Conservation (phyloP, 2,329 filamentous ascomycete genomes). For the Paracoccidioides brasiliensis region DNA sequence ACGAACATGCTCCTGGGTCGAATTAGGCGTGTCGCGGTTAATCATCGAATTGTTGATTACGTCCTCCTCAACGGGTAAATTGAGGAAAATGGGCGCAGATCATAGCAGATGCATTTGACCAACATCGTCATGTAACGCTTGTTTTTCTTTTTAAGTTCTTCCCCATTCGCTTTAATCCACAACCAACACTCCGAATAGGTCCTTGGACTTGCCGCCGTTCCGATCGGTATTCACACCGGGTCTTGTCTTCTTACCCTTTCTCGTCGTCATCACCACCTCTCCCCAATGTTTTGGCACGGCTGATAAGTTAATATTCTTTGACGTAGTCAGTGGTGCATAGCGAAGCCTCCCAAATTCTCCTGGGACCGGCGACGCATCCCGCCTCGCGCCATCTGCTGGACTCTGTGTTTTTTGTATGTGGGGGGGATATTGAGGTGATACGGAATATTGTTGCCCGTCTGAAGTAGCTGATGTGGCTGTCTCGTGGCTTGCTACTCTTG, state of each 20-base stretch:
- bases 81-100: too few species aligned
- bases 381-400: conserved; percentile 5
- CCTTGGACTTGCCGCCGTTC: conserved; percentile 12
- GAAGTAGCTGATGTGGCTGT: conserved; percentile 11
- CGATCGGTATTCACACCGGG: conserved; percentile 16
- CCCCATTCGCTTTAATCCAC: conserved; percentile 14
- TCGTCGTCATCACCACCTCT: conserved; percentile 31
- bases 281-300: conserved; percentile 31
- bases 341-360: conserved; percentile 10
- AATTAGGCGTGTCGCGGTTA: too few species aligned
- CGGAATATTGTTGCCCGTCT: neutral
- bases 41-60: too few species aligned
- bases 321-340: conserved; percentile 9
- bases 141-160: neutral
- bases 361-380: conserved; percentile 6
- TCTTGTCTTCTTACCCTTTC: conserved; percentile 20
- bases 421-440: conserved; percentile 6
- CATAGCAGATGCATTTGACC: neutral
- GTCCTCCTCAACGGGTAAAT: too few species aligned
- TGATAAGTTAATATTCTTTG: conserved; percentile 6
- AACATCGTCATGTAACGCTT: neutral
- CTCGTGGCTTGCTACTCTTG: conserved; percentile 12
- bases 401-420: conserved; percentile 7
- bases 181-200: conserved; percentile 30
- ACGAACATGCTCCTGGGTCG: too few species aligned